These are phyloP conservation scores for Wallacemonas sp. DNA, from an alignment of 208 protist genomes.

Conservation along the genomic window DNA sequence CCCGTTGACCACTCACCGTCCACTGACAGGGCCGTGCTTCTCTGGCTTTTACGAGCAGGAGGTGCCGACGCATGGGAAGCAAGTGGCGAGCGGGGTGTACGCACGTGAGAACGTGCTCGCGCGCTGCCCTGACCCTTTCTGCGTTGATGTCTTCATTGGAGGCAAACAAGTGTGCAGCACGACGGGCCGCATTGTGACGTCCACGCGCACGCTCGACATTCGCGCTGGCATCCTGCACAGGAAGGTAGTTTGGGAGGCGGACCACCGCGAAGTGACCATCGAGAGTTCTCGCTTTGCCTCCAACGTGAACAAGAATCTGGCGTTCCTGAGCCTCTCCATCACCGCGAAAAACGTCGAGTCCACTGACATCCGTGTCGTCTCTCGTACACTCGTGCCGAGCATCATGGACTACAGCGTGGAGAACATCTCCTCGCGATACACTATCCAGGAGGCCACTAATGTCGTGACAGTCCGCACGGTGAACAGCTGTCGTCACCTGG, in stretches of 20 bases:
- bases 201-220: slow-evolving; percentile 67
- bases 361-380: slow-evolving; percentile 85
- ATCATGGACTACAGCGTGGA: slow-evolving; percentile 52
- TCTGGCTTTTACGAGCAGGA: slow-evolving; percentile 55
- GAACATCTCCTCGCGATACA: slow-evolving; percentile 48
- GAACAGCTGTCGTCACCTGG: slow-evolving; percentile 83
- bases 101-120: slow-evolving; percentile 66
- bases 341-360: slow-evolving; percentile 78
- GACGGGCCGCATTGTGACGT: slow-evolving; percentile 50
- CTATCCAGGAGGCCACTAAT: slow-evolving; percentile 66
- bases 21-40: slow-evolving; percentile 33
- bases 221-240: slow-evolving; percentile 74
- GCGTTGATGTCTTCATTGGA: slow-evolving; percentile 79
- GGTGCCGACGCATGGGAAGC: slow-evolving; percentile 19
- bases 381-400: slow-evolving; percentile 43
- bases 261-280: slow-evolving; percentile 69
- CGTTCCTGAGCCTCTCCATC: slow-evolving; percentile 62
- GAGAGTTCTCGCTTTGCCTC: slow-evolving; percentile 77
- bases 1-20: background rate
- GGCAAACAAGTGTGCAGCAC: slow-evolving; percentile 74
- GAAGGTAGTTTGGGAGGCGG: slow-evolving; percentile 72
- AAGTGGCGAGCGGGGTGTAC: slow-evolving; percentile 18
- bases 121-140: slow-evolving; percentile 77
- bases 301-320: slow-evolving; percentile 59
- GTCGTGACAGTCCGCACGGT: slow-evolving; percentile 74